These are phyloP conservation scores for Paecilomyces sp. DNA, from an alignment of 2,329 filamentous ascomycete genomes.

Conservation along the genomic window DNA sequence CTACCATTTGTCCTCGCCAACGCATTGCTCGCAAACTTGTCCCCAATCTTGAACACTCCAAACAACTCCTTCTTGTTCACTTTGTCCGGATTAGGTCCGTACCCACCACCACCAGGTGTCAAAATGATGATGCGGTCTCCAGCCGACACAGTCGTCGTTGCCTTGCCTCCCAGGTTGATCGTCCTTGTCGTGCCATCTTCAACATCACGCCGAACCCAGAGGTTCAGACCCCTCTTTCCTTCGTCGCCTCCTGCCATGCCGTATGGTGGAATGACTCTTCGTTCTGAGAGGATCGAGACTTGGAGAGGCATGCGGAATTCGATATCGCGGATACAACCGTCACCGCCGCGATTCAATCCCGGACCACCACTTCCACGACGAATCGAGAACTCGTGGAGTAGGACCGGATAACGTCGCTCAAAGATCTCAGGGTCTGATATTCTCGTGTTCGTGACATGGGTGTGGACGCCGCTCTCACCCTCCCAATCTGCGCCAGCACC, in stretches of 20 bases:
- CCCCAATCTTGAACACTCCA: too few relatives aligned
- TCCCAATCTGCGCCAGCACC: conserved; percentile 71
- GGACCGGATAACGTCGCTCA: conserved; percentile 70
- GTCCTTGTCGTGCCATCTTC: conserved; percentile 45
- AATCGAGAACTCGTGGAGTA: conserved; percentile 66
- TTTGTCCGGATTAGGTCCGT: conserved; percentile 17
- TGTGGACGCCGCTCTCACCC: conserved; percentile 70
- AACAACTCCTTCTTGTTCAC: conserved; percentile 33
- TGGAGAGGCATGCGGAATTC: conserved; percentile 77
- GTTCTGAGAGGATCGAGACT: conserved; percentile 70
- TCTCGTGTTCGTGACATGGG: conserved; percentile 82
- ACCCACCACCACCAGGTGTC: conserved; percentile 48
- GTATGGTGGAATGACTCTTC: conserved; percentile 72
- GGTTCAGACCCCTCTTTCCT: conserved; percentile 70
- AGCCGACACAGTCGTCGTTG: conserved; percentile 52
- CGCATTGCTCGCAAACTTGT: too few relatives aligned
- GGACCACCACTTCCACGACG: conserved; percentile 57
- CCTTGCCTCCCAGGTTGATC: conserved; percentile 57
- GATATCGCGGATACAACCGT: conserved; percentile 74
- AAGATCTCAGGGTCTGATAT: conserved; percentile 81
- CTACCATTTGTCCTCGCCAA: too few relatives aligned
- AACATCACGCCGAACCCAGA: conserved; percentile 73
- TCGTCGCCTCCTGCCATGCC: conserved; percentile 78
- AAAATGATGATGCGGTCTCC: conserved; percentile 57
- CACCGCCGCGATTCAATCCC: conserved; percentile 63